Evolutionary conservation across 106 monocot species (phyloP), one percentile per base, ranked within the genome.

Genomic region (Triglochin maritima): DNA sequence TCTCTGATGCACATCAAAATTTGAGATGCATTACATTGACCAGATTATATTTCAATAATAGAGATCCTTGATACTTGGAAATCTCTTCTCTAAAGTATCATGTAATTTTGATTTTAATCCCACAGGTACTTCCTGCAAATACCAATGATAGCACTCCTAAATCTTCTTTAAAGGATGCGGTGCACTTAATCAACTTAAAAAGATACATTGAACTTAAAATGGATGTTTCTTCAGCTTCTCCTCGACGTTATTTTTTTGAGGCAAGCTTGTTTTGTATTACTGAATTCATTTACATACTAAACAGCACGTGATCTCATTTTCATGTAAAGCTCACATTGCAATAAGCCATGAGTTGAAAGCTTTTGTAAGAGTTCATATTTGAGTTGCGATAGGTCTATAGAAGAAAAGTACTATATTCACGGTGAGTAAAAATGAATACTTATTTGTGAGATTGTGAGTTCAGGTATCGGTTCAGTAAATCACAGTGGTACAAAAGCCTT

Each of bases 241-340:
- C 90, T 53, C 70, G 88, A 48, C 88, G 91, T 29, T 88, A 86
- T 84, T 96, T 91, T 62, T 96, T 96, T 79, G 96, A 96, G 96
- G 94, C 70, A 89, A 86, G 86, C 62, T 65, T 67, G 6, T 60
- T 67, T 47, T 65, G 44, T 42, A 9, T 52, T 63, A 56, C 2
- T 60, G 29, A 61, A 42, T 42, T 44, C 44, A 7, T 3, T 8
- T 12, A 29, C 41, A 10, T 3, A 61, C 7, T 52, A 52, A 52
- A 8, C 11, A 8, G 11, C 52, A 8, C 11, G 52, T 52, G 11
- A 52, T 11, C 52, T 29, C 1, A 1, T 29, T 29, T 29, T 29
- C 29, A 29, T 29, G 29, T 29, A 29, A 29, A 29, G 29, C 29
- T 29, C 29, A 29, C 29, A 29, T 1, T 29, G 29, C 29, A 29